Evolutionary conservation across 1,139 yeast species (phyloP).

Genomic region (Suhomyces maxii): DNA sequence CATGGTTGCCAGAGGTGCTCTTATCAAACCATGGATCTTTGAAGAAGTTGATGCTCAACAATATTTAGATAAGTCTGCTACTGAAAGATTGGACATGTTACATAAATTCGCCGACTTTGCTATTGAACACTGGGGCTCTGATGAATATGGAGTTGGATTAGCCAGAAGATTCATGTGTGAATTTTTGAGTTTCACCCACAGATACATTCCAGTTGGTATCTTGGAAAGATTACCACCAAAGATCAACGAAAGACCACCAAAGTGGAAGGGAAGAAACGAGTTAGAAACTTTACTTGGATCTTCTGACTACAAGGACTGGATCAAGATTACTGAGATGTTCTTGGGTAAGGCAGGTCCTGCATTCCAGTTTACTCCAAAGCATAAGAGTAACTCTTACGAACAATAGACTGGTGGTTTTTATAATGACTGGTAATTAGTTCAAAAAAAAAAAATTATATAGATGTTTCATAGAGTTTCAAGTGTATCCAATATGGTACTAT

Average conservation of each 20-base stretch:
- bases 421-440: too few relatives aligned
- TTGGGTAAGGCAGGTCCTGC: conserved; percentile 78
- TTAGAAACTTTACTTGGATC: conserved; percentile 88
- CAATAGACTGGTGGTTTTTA: neutral
- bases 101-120: conserved; percentile 74
- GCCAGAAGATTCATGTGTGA: conserved; percentile 93
- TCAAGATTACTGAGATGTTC: conserved; percentile 94
- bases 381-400: conserved; percentile 82
- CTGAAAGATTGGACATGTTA: conserved; percentile 79
- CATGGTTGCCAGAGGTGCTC: conserved; percentile 97
- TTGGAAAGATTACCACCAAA: conserved; percentile 86
- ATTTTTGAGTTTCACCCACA: conserved; percentile 87
- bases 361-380: conserved; percentile 87
- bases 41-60: conserved; percentile 92
- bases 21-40: conserved; percentile 98
- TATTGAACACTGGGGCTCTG: conserved; percentile 97
- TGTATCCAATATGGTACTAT: too few relatives aligned
- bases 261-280: conserved; percentile 93
- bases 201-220: conserved; percentile 93
- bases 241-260: conserved; percentile 90
- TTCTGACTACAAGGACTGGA: conserved; percentile 88
- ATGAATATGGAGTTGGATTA: conserved; percentile 86
- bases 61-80: conserved; percentile 85
- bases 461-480: too few relatives aligned
- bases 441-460: too few relatives aligned